Conservation (phyloP, 2,329 filamentous ascomycete genomes). For the Aschersonia sp. region DNA sequence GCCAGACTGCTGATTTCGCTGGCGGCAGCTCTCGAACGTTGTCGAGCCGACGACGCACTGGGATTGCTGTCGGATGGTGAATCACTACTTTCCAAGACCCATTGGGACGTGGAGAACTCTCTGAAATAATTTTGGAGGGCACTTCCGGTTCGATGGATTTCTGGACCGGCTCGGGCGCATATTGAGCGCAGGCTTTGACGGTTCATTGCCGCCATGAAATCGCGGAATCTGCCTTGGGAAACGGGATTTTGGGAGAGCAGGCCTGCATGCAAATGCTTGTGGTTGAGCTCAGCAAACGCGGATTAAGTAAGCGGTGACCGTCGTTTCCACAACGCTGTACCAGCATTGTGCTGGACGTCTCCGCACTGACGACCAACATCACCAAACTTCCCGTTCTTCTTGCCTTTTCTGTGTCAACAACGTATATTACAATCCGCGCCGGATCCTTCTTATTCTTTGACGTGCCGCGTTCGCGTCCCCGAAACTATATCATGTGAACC, state of each 20-base stretch:
- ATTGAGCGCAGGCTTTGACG: constrained; percentile 23
- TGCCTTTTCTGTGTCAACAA: no score
- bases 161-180: constrained; percentile 19
- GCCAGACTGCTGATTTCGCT: constrained; percentile 18
- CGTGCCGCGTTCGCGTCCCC: no score
- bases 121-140: constrained; percentile 13
- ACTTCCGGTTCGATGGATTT: constrained; percentile 16
- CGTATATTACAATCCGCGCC: no score
- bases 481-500: neutral
- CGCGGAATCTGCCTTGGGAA: no score
- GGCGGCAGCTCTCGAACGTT: constrained; percentile 18
- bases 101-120: constrained; percentile 22
- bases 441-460: no score
- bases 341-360: no score
- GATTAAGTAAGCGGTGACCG: no score
- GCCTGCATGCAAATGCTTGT: neutral
- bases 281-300: no score
- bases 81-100: constrained; percentile 14
- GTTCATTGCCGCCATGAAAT: constrained; percentile 16
- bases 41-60: constrained; percentile 7
- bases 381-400: no score
- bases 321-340: no score
- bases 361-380: no score
- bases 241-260: neutral
- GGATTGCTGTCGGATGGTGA: constrained; percentile 7